Conservation (phyloP, 148 eudicot genomes). For the Rhododendron vialii region DNA sequence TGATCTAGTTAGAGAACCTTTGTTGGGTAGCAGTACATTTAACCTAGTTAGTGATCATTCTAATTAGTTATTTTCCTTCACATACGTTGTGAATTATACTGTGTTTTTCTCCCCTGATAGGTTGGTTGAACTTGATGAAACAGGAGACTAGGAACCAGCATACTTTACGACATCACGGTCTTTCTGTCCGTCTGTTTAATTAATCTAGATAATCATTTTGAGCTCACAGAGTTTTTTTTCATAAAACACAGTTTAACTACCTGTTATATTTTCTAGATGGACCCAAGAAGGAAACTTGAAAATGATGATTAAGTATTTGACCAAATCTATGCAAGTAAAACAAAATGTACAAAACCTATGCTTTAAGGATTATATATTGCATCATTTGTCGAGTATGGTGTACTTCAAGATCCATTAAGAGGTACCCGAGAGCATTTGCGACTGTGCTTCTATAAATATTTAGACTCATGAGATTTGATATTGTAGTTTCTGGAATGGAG, state of each 20-base stretch:
- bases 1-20: background rate
- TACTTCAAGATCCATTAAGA: background rate
- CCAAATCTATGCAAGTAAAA: background rate
- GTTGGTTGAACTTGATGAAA: background rate
- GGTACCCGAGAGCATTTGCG: background rate
- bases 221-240: background rate
- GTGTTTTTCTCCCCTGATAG: background rate
- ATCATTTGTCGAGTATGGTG: background rate
- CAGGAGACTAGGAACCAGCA: background rate
- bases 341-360: background rate
- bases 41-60: background rate
- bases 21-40: constrained; percentile 1
- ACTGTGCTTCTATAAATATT: background rate
- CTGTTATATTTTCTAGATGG: background rate
- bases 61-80: background rate
- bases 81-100: background rate
- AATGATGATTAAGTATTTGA: background rate
- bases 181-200: background rate
- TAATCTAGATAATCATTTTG: background rate
- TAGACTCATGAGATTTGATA: background rate
- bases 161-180: background rate
- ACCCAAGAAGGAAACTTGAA: background rate
- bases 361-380: background rate
- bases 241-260: background rate
- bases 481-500: background rate